These are phyloP conservation scores for Mortierella hygrophila DNA, from an alignment of 192 early-diverging fungal genomes.

Conservation along the genomic window DNA sequence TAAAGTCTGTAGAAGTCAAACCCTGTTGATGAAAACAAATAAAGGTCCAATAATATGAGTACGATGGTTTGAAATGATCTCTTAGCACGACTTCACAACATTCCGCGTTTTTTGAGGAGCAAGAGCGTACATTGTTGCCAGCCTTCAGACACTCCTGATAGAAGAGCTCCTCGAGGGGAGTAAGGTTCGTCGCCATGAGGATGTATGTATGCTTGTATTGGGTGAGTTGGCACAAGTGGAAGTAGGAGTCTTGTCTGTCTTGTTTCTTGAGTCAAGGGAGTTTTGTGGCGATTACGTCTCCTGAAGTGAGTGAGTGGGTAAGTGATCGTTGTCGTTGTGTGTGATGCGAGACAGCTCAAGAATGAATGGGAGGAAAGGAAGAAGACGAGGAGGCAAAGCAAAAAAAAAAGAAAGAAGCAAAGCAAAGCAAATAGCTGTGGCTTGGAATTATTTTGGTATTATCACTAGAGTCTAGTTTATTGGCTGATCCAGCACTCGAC, in stretches of 20 bases:
- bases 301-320: no score
- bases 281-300: not conserved
- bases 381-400: not conserved
- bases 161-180: conserved; percentile 26
- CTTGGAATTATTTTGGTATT: not conserved
- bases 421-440: not conserved
- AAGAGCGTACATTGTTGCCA: conserved; percentile 16
- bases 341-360: not conserved
- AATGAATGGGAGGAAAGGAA: not conserved
- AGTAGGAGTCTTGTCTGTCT: not conserved
- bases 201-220: not conserved
- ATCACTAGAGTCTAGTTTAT: not conserved
- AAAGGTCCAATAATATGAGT: not conserved
- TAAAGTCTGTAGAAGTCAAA: conserved; percentile 31
- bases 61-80: no score
- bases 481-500: not conserved
- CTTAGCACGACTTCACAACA: not conserved
- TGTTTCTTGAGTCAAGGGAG: not conserved
- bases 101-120: not conserved
- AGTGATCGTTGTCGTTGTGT: not conserved
- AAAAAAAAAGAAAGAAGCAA: not conserved
- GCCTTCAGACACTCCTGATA: conserved; percentile 32
- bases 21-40: conserved; percentile 12
- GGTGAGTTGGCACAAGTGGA: not conserved
- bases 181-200: not conserved